Base-by-base conservation (phyloP, 257 asterid genomes). In the Penstemon davidsonii region DNA sequence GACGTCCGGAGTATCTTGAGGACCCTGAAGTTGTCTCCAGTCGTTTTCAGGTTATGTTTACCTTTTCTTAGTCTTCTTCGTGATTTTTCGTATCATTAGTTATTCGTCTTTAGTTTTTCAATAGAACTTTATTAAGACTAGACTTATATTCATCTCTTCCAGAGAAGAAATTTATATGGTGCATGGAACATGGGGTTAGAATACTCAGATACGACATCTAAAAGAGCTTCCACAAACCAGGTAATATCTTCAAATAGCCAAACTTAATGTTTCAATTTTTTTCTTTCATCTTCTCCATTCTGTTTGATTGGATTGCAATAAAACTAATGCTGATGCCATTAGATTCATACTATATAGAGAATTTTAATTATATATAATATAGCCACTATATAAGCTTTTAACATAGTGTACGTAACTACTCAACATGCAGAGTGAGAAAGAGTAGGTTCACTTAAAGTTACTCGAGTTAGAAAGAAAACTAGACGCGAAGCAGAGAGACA, bases 121-220 rank as follows among this genome's bases (percentile, higher is more conserved):
- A 8, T 59, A 42, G 19, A 61, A 61, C 42, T 39, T 25, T 18
- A 7, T 13, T 15, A 33, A 40, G 11, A 11, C 52, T 37, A 42
- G 41, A 5, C 67, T 68, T 67, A 33, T 62, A 5, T 50, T 62
- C 45, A 40, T 55, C 50, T 60, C 68, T 75, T 78, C 52, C 82
- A 88, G 96, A 81, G 86, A 72, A 79, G 91, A 78, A 91, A 87
- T 49, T 87, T 84, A 40, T 83, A 85, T 65, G 94, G 93, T 76
- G 89, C 89, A 78, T 88, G 93, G 90, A 94, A 88, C 85, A 83
- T 86, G 62, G 96, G 95, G 72, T 79, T 88, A 68, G 95, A 88
- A 85, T 95, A 88, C 80, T 69, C 88, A 10, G 96, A 86, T 71
- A 81, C 85, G 42, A 84, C 84, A 62, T 88, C 89, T 50, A 86